A percentile compares a stretch with the other conserved stretches of the same genome.
phyloP scores from a whole-genome alignment of 2,329 filamentous ascomycete genomes.

The Chlorencoelia australis region DNA sequence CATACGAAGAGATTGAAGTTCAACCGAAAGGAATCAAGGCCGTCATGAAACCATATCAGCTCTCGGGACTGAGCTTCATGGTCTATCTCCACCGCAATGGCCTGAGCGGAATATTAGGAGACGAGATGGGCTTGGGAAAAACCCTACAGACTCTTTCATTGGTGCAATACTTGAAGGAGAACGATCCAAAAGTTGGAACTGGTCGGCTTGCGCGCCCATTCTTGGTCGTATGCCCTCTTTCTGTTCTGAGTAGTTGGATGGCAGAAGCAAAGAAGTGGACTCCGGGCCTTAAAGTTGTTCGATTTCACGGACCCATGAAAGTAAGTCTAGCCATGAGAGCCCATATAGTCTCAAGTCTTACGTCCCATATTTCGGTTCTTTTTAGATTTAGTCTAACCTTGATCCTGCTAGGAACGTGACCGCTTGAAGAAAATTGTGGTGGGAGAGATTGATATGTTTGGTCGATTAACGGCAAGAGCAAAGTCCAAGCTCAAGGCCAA shows the following conservation, averaged over 20 bases:
- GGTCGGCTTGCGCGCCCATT: slow-evolving; percentile 32
- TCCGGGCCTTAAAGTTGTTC: slow-evolving; percentile 34
- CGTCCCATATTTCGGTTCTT: no score
- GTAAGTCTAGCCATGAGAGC: no score
- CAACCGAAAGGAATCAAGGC: slow-evolving; percentile 33
- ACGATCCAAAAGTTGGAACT: slow-evolving; percentile 24
- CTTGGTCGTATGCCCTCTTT: slow-evolving; percentile 40
- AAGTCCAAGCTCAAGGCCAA: slow-evolving; percentile 19
- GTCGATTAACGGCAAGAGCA: slow-evolving; percentile 27
- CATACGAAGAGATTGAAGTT: slow-evolving; percentile 22
- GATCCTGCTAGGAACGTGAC: slow-evolving; percentile 34
- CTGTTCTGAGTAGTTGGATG: slow-evolving; percentile 40
- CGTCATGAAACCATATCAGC: slow-evolving; percentile 40
- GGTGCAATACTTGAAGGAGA: slow-evolving; percentile 37
- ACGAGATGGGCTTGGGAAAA: slow-evolving; percentile 42
- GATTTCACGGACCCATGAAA: slow-evolving; percentile 37
- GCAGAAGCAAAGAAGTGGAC: slow-evolving; percentile 37
- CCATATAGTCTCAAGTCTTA: no score
- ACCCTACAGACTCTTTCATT: slow-evolving; percentile 39
- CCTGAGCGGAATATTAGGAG: slow-evolving; percentile 32
- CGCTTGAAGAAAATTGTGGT: slow-evolving; percentile 36
- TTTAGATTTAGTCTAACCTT: no score
- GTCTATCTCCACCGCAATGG: slow-evolving; percentile 34
- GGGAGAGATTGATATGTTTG: slow-evolving; percentile 36
- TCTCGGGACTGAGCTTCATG: slow-evolving; percentile 40